A percentile compares a stretch with the other conserved stretches of the same genome.
These are phyloP conservation scores for Conticribra guillardii DNA, from an alignment of 108 stramenopile genomes.

Conservation along the genomic window DNA sequence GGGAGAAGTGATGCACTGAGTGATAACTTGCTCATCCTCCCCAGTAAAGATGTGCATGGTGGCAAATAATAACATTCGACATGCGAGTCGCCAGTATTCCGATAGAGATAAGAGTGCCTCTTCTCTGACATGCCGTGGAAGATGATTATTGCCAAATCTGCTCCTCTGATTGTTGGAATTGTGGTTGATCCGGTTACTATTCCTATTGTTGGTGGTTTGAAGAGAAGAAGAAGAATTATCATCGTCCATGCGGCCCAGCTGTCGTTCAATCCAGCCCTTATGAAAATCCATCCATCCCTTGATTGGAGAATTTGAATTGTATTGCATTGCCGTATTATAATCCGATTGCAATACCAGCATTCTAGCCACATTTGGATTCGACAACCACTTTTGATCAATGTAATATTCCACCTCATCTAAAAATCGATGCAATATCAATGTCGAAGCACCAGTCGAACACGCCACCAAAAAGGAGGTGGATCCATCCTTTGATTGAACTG, in stretches of 20 bases:
- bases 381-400: constrained; percentile 22
- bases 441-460: constrained; percentile 34
- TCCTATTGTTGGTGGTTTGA: too few relatives aligned
- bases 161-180: too few relatives aligned
- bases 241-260: neutral
- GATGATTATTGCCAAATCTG: neutral
- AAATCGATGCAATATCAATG: constrained; percentile 17
- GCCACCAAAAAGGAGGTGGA: constrained; percentile 45
- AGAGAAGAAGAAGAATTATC: too few relatives aligned
- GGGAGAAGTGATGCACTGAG: neutral
- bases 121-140: neutral
- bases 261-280: constrained; percentile 3
- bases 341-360: constrained; percentile 26
- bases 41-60: neutral
- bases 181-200: neutral
- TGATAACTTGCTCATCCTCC: neutral
- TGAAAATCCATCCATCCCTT: constrained; percentile 36
- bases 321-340: constrained; percentile 4
- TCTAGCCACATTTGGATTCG: neutral
- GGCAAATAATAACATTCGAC: constrained; percentile 25
- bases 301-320: constrained; percentile 18
- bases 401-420: constrained; percentile 45
- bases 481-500: constrained; percentile 19
- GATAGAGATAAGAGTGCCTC: neutral
- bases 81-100: constrained; percentile 18